Percentiles rank a stretch among this genome's conserved stretches.
Conservation (phyloP, 2,329 filamentous ascomycete genomes). For the Gremmenia infestans region DNA sequence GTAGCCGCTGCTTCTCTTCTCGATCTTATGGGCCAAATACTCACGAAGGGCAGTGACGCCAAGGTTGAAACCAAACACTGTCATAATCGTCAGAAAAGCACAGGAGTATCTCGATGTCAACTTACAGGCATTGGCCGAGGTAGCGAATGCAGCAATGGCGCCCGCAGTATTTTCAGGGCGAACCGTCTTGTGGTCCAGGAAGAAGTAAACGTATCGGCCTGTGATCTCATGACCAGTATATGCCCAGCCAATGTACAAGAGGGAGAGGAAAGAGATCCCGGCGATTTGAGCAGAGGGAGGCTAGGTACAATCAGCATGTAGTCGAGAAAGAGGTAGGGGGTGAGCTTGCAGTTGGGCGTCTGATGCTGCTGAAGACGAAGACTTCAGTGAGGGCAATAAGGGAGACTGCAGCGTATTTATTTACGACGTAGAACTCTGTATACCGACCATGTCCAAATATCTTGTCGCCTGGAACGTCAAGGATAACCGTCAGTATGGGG, state of each 20-base stretch:
- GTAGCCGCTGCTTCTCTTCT: slow-evolving; percentile 19
- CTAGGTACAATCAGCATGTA: slow-evolving; percentile 18
- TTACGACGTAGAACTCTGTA: slow-evolving; percentile 24
- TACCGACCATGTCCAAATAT: slow-evolving; percentile 22
- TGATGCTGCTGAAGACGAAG: slow-evolving; percentile 30
- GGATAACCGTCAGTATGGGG: slow-evolving; percentile 6
- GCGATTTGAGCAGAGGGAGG: slow-evolving; percentile 21
- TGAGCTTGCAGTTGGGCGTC: slow-evolving; percentile 25
- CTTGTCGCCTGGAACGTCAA: slow-evolving; percentile 10
- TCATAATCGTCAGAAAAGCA: neutral
- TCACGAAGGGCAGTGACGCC: slow-evolving; percentile 21
- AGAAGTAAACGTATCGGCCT: slow-evolving; percentile 28
- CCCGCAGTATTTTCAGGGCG: slow-evolving; percentile 25
- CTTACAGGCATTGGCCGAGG: slow-evolving; percentile 23
- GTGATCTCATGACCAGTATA: slow-evolving; percentile 25
- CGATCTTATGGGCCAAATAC: slow-evolving; percentile 14
- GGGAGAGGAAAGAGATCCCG: slow-evolving; percentile 20
- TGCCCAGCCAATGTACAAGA: slow-evolving; percentile 29
- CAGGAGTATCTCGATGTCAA: neutral
- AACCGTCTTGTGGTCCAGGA: slow-evolving; percentile 27
- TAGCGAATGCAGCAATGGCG: slow-evolving; percentile 18
- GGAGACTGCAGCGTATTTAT: slow-evolving; percentile 25
- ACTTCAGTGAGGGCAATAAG: slow-evolving; percentile 30
- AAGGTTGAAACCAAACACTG: slow-evolving; percentile 22
- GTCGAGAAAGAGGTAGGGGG: neutral